phyloP scores from a whole-genome alignment of 2,329 filamentous ascomycete species.

The Pseudogymnoascus sp. region DNA sequence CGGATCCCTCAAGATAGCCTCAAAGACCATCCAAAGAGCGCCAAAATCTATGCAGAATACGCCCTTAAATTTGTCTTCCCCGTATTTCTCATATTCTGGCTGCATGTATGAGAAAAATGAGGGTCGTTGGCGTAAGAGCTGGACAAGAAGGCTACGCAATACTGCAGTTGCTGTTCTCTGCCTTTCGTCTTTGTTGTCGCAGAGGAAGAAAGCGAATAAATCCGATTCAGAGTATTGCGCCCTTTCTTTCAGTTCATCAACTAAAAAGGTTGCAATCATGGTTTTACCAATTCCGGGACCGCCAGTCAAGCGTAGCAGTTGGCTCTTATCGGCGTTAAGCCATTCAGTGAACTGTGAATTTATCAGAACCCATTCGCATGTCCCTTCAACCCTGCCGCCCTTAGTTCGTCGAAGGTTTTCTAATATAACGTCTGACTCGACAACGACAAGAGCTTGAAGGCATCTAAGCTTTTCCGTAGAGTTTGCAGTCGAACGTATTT shows the following conservation, averaged over 20 bases:
- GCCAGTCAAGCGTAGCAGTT: constrained; percentile 8
- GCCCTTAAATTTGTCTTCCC: background rate
- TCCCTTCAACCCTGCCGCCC: background rate
- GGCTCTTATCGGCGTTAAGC: background rate
- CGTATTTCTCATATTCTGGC: background rate
- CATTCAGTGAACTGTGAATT: background rate
- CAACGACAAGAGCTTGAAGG: background rate
- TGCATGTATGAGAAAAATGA: constrained; percentile 3
- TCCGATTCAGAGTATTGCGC: background rate
- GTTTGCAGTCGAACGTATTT: background rate
- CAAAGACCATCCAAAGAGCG: constrained; percentile 8
- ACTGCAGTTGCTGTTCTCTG: constrained; percentile 7
- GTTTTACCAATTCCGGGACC: constrained; percentile 12
- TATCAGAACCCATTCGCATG: background rate
- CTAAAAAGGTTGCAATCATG: constrained; percentile 12
- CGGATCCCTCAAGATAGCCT: background rate
- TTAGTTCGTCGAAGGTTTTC: background rate
- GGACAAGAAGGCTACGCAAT: constrained; percentile 11
- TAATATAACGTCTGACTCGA: background rate
- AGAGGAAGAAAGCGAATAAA: constrained; percentile 8
- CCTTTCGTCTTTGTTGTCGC: constrained; percentile 11
- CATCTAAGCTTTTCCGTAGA: background rate
- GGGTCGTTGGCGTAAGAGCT: constrained; percentile 10
- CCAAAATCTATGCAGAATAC: background rate
- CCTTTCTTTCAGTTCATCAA: constrained; percentile 1